phyloP scores from a whole-genome alignment of 2,329 filamentous ascomycete species.

The Leptographium procerum region DNA sequence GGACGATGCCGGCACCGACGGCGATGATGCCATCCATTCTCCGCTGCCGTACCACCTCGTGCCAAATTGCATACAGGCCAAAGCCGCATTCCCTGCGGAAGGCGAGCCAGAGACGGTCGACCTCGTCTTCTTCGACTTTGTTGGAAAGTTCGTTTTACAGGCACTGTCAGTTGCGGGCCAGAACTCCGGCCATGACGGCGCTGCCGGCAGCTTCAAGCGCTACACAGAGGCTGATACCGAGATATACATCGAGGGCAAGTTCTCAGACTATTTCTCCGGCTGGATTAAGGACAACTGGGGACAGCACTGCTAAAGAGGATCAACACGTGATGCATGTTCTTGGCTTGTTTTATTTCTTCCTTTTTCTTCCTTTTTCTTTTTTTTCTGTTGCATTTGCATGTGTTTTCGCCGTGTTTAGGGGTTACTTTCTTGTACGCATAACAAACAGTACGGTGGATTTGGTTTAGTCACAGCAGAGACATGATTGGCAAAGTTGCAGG shows the following conservation, averaged over 20 bases:
- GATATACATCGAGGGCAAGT: constrained; percentile 39
- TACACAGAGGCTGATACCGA: constrained; percentile 37
- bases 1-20: constrained; percentile 72
- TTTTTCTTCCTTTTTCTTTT: too few relatives aligned
- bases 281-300: constrained; percentile 53
- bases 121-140: constrained; percentile 83
- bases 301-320: constrained; percentile 27
- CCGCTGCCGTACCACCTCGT: constrained; percentile 63
- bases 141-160: constrained; percentile 68
- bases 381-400: background rate
- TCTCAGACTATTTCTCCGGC: constrained; percentile 42
- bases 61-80: constrained; percentile 72
- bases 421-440: too few relatives aligned
- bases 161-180: constrained; percentile 39
- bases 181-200: constrained; percentile 40
- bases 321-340: too few relatives aligned
- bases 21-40: constrained; percentile 80
- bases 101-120: constrained; percentile 60
- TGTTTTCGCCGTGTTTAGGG: too few relatives aligned
- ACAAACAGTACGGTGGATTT: background rate
- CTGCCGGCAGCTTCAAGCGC: constrained; percentile 12
- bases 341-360: too few relatives aligned
- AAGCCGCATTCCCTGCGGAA: constrained; percentile 46
- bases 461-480: background rate
- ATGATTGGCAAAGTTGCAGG: background rate